Evolutionary conservation across 2,329 filamentous ascomycete species (phyloP).

Genomic region (Beauveria medogensis): DNA sequence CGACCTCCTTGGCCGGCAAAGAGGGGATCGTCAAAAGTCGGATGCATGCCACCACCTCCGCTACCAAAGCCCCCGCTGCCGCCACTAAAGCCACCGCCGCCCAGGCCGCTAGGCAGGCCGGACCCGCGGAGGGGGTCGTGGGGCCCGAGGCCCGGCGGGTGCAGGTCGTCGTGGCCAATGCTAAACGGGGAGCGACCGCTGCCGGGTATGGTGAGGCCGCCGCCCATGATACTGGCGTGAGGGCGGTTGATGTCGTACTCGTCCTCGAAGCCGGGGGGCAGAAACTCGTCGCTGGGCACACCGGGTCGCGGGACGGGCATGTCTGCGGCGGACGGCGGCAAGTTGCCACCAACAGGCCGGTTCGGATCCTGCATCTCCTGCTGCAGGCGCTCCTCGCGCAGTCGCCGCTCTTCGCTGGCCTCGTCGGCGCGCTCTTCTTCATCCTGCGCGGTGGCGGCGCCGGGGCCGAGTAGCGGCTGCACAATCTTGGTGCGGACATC

Average conservation of each 20-base stretch:
- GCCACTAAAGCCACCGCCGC: slow-evolving; percentile 23
- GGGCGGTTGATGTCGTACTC: slow-evolving; percentile 76
- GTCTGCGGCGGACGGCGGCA: slow-evolving; percentile 42
- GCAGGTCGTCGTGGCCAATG: slow-evolving; percentile 79
- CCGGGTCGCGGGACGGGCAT: slow-evolving; percentile 59
- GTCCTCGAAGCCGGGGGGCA: slow-evolving; percentile 87
- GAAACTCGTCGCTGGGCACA: slow-evolving; percentile 64
- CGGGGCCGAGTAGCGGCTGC: slow-evolving; percentile 70
- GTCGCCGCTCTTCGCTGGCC: slow-evolving; percentile 31
- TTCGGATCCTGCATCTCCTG: slow-evolving; percentile 30
- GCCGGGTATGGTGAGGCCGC: slow-evolving; percentile 23
- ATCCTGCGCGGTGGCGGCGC: slow-evolving; percentile 74
- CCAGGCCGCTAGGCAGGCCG: slow-evolving; percentile 41
- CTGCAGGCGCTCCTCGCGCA: slow-evolving; percentile 31
- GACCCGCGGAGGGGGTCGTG: slow-evolving; percentile 69
- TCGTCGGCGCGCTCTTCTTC: slow-evolving; percentile 32
- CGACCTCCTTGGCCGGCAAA: slow-evolving; percentile 53
- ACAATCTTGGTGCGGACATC: slow-evolving; percentile 73
- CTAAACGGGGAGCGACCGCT: slow-evolving; percentile 49
- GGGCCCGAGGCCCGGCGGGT: slow-evolving; percentile 79
- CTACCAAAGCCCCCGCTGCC: slow-evolving; percentile 23
- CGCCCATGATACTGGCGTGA: slow-evolving; percentile 21
- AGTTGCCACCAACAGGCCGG: slow-evolving; percentile 21
- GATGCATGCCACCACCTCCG: slow-evolving; percentile 82
- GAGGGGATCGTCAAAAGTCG: slow-evolving; percentile 85